Base-by-base conservation (phyloP, 23 red algal species). In the Gracilaria domingensis region DNA sequence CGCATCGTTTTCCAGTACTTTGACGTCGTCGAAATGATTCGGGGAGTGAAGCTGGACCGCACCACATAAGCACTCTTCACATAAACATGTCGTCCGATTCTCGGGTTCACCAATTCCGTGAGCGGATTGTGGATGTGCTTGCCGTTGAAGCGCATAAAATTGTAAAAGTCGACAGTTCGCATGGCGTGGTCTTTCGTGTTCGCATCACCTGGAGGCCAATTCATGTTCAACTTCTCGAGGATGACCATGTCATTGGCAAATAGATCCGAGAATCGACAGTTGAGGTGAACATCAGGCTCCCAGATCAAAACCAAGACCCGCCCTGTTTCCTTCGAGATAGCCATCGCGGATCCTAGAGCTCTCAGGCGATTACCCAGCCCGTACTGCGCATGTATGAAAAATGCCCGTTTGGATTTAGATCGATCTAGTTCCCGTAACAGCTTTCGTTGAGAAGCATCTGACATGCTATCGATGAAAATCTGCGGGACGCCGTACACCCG, bases 21-120 rank as follows among this genome's bases (percentile, higher is more conserved):
- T 9, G 87, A 90, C 12, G 73, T 90, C 30, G 87, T 80, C 6
- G 87, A 90, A 23, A 90, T 66, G 30, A 90, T 90, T 53, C 87
- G 54, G 8, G 87, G 90, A 20, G 90, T 71, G 67, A 86, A 80
- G 59, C 81, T 95, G 23, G 92, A 86, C 2, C 92, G 83, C 40
- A 95, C 58, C 5, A 95, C 92, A 56, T 95, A 95, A 28, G 92
- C 92, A 4, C 83, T 88, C 75, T 95, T 95, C n/a, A 60, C 82
- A 59, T 88, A 95, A 20, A 88, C 59, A 86, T 95, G 92, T 12
- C 85, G 67, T 40, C 82, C 58, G 14, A 17, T 65, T 26, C 77
- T 36, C 7, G 92, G 83, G 37, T 95, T 83, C 23, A 95, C 72
- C 33, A 90, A n/a, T 54, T 90, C 66, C 16, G 71, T 90, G 39